Percentiles rank a stretch among this genome's conserved stretches.
Conservation (phyloP, 805 yeast species). For the Cyberlindnera xylosilytica region DNA sequence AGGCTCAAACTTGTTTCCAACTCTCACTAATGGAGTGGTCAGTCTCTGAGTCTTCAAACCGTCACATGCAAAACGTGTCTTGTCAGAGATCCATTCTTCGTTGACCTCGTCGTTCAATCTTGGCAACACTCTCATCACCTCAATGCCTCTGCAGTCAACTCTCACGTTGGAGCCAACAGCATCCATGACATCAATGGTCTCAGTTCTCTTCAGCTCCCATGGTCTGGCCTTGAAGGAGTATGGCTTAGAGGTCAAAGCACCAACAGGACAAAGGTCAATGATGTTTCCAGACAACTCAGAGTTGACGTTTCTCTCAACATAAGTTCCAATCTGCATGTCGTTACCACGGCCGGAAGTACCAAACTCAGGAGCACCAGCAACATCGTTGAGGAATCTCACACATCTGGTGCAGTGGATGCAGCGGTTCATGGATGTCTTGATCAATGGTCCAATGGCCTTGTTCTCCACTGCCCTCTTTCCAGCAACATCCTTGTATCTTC, state of each 20-base stretch:
- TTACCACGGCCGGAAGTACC: constrained; percentile 90
- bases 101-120: constrained; percentile 82
- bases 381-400: constrained; percentile 84
- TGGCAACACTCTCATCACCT: constrained; percentile 84
- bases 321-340: constrained; percentile 89
- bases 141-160: constrained; percentile 83
- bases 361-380: constrained; percentile 90
- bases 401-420: constrained; percentile 92
- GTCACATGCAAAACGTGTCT: constrained; percentile 81
- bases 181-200: constrained; percentile 79
- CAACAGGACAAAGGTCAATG: constrained; percentile 87
- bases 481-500: constrained; percentile 74
- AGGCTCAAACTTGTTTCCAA: constrained; percentile 63
- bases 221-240: constrained; percentile 92
- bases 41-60: constrained; percentile 84
- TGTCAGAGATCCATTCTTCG: constrained; percentile 91
- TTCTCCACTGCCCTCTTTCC: constrained; percentile 91
- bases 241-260: constrained; percentile 87
- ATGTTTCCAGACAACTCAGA: constrained; percentile 85
- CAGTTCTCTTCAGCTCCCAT: constrained; percentile 90
- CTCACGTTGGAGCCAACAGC: constrained; percentile 80
- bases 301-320: constrained; percentile 79
- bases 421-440: constrained; percentile 88
- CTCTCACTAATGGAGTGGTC: constrained; percentile 74
- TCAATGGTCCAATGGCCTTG: constrained; percentile 85